Percentiles rank a stretch among this genome's conserved stretches.
These are phyloP conservation scores for Chalaropsis thielavioides DNA, from an alignment of 2,329 filamentous ascomycete genomes.

Conservation along the genomic window DNA sequence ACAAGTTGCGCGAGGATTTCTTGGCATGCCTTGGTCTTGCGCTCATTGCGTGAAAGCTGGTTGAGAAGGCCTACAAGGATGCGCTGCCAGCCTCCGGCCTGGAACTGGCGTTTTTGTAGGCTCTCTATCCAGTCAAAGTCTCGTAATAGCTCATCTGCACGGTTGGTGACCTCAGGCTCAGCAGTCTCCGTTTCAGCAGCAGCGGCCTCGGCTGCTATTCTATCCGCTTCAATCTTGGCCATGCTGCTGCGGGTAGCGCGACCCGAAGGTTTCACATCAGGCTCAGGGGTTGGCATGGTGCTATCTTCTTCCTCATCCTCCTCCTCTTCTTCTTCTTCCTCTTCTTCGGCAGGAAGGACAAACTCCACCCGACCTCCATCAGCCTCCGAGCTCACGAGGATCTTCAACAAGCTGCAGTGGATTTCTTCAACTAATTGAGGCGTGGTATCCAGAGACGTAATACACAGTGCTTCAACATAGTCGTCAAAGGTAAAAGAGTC, in stretches of 20 bases:
- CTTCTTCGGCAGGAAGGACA: constrained; percentile 58
- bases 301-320: constrained; percentile 44
- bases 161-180: constrained; percentile 41
- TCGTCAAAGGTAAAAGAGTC: constrained; percentile 98
- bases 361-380: constrained; percentile 70
- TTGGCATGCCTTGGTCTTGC: constrained; percentile 58
- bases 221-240: constrained; percentile 63
- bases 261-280: constrained; percentile 49
- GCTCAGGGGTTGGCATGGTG: constrained; percentile 48
- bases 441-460: constrained; percentile 55
- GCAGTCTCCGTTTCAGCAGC: constrained; percentile 36
- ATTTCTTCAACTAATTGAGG: constrained; percentile 82
- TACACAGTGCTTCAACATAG: constrained; percentile 74
- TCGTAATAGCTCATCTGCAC: constrained; percentile 60
- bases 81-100: constrained; percentile 78
- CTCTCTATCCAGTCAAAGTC: constrained; percentile 75
- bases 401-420: constrained; percentile 81
- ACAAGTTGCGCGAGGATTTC: constrained; percentile 68
- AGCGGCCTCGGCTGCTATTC: constrained; percentile 45
- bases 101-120: constrained; percentile 69
- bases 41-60: constrained; percentile 64
- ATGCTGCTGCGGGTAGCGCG: constrained; percentile 77
- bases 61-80: constrained; percentile 78
- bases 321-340: constrained; percentile 54
- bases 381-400: constrained; percentile 60